phyloP scores from a whole-genome alignment of 768 basidiomycete genomes.

The Kwoniella mangroviensis region DNA sequence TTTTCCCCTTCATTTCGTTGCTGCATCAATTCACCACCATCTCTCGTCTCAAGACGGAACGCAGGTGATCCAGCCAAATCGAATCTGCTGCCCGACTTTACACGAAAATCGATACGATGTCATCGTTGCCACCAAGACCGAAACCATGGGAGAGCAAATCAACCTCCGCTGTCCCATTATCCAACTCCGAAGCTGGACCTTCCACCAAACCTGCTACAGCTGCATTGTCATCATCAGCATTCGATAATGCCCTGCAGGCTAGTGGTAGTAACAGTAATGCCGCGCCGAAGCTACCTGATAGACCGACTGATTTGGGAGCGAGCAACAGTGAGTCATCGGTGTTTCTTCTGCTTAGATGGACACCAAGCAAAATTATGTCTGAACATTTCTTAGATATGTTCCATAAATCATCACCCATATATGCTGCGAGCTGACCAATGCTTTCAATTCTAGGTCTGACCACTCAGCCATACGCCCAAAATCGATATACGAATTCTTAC shows the following conservation, averaged over 20 bases:
- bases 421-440: neutral
- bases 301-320: constrained; percentile 38
- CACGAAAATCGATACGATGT: constrained; percentile 18
- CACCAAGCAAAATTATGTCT: too few species aligned
- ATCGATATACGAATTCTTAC: constrained; percentile 22
- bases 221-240: constrained; percentile 28
- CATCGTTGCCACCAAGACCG: constrained; percentile 38
- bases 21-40: too few species aligned
- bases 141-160: constrained; percentile 43
- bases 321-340: constrained; percentile 1
- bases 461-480: constrained; percentile 10
- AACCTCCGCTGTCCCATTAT: constrained; percentile 10
- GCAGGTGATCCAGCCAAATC: too few species aligned
- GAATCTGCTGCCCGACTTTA: too few species aligned
- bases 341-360: neutral
- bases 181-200: constrained; percentile 14
- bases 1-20: too few species aligned
- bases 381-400: too few species aligned
- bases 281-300: constrained; percentile 42
- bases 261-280: constrained; percentile 18
- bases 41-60: too few species aligned
- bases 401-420: too few species aligned
- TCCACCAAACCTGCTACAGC: constrained; percentile 2
- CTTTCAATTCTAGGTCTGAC: neutral
- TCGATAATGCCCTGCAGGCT: constrained; percentile 41